Evolutionary conservation across 2,329 filamentous ascomycete species (phyloP).

Genomic region (Claviceps pazoutovae): DNA sequence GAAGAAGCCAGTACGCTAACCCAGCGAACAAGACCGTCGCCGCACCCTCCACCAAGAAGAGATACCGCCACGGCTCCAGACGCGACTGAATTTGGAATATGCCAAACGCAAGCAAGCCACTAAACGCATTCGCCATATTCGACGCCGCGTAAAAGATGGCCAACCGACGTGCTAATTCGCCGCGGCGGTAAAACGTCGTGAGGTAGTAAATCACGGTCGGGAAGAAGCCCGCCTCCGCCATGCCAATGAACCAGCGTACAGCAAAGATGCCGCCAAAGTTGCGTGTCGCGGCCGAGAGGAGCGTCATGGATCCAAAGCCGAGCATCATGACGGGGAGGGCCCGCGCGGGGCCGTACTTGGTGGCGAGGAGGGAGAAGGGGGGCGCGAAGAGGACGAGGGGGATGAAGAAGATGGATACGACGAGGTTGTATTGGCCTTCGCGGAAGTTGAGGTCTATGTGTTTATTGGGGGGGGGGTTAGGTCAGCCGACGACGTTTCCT

Average conservation of each 20-base stretch:
- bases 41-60: conserved; percentile 40
- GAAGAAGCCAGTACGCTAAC: conserved; percentile 58
- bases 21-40: conserved; percentile 46
- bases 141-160: conserved; percentile 65
- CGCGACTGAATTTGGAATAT: conserved; percentile 32
- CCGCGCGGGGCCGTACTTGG: conserved; percentile 52
- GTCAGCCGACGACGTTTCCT: too few relatives aligned
- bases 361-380: conserved; percentile 45
- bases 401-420: conserved; percentile 61
- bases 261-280: conserved; percentile 36
- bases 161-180: conserved; percentile 28
- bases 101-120: conserved; percentile 32
- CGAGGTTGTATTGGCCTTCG: conserved; percentile 52
- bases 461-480: too few relatives aligned
- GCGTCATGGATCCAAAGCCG: conserved; percentile 52
- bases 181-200: conserved; percentile 35
- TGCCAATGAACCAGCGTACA: conserved; percentile 38
- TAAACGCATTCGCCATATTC: conserved; percentile 53
- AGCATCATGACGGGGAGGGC: conserved; percentile 63
- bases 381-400: conserved; percentile 61
- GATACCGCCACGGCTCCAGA: conserved; percentile 31
- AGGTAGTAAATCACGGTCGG: conserved; percentile 39
- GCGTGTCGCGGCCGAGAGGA: conserved; percentile 38
- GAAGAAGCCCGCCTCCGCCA: conserved; percentile 41
- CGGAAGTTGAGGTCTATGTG: conserved; percentile 35